These are phyloP conservation scores for Salix brachista DNA, from an alignment of 345 rosid species.

Conservation along the genomic window DNA sequence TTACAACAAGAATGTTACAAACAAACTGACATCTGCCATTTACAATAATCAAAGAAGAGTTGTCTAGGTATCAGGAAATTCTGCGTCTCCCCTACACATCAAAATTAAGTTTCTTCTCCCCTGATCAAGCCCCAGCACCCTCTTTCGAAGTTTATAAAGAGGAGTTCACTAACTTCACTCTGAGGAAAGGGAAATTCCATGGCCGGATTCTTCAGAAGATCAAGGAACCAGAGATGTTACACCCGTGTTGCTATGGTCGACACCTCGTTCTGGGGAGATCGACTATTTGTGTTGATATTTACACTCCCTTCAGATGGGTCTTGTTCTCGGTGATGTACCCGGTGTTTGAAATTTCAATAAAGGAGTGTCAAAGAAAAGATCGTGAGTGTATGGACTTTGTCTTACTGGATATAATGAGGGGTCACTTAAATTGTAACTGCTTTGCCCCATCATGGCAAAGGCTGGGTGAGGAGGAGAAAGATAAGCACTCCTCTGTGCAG, in stretches of 20 bases:
- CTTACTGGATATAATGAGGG: conserved; percentile 46
- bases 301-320: conserved; percentile 42
- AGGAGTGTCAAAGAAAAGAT: conserved; percentile 42
- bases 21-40: conserved; percentile 18
- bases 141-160: background rate
- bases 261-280: conserved; percentile 7
- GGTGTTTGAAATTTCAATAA: conserved; percentile 44
- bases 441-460: conserved; percentile 44
- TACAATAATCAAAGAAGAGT: conserved; percentile 24
- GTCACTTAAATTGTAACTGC: conserved; percentile 48
- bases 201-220: background rate
- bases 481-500: conserved; percentile 58
- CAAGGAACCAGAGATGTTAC: background rate
- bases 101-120: background rate
- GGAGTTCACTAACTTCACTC: conserved; percentile 7
- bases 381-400: conserved; percentile 33
- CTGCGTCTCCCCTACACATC: conserved; percentile 1
- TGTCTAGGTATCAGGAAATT: conserved; percentile 8
- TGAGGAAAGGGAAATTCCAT: background rate
- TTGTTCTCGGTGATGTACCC: conserved; percentile 47
- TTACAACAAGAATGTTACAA: conserved; percentile 24
- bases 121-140: background rate
- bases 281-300: conserved; percentile 19
- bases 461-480: conserved; percentile 84
- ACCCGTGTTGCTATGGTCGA: background rate